A percentile compares a stretch with the other conserved stretches of the same genome.
Conservation (phyloP, 805 yeast species). For the Nakazawaea laoshanensis region DNA sequence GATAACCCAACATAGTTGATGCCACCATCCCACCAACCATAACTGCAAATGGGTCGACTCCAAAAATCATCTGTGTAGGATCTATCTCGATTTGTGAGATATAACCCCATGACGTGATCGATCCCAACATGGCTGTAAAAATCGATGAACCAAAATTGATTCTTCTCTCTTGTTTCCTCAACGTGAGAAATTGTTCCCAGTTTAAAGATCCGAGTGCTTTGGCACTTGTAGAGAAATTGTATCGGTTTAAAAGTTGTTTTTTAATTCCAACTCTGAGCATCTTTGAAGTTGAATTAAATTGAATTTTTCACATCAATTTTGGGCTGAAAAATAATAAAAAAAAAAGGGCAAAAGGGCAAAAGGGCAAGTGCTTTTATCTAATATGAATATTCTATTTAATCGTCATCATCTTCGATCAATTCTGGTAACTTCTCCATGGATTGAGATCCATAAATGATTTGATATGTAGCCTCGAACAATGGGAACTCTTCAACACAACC, state of each 20-base stretch:
- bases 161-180: conserved; percentile 69
- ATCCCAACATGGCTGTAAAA: conserved; percentile 58
- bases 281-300: too few relatives aligned
- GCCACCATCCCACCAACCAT: conserved; percentile 65
- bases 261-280: too few relatives aligned
- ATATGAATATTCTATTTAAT: too few relatives aligned
- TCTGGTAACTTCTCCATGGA: conserved; percentile 70
- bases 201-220: too few relatives aligned
- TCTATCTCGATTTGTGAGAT: conserved; percentile 80
- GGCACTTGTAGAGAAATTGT: too few relatives aligned
- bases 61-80: conserved; percentile 77
- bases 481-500: conserved; percentile 67
- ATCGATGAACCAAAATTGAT: conserved; percentile 62
- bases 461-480: conserved; percentile 69
- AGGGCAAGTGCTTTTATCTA: too few relatives aligned
- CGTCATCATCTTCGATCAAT: conserved; percentile 43
- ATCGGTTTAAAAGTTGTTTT: too few relatives aligned
- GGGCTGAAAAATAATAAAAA: too few relatives aligned
- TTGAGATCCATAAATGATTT: conserved; percentile 68
- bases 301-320: too few relatives aligned
- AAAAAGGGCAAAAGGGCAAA: too few relatives aligned
- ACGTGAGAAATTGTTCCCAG: conserved; percentile 75
- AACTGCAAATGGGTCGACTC: conserved; percentile 83
- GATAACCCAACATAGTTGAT: conserved; percentile 70
- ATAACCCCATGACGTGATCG: conserved; percentile 62